Evolutionary conservation across 2,329 filamentous ascomycete species (phyloP).

Genomic region (Chrysoporthe puriensis): DNA sequence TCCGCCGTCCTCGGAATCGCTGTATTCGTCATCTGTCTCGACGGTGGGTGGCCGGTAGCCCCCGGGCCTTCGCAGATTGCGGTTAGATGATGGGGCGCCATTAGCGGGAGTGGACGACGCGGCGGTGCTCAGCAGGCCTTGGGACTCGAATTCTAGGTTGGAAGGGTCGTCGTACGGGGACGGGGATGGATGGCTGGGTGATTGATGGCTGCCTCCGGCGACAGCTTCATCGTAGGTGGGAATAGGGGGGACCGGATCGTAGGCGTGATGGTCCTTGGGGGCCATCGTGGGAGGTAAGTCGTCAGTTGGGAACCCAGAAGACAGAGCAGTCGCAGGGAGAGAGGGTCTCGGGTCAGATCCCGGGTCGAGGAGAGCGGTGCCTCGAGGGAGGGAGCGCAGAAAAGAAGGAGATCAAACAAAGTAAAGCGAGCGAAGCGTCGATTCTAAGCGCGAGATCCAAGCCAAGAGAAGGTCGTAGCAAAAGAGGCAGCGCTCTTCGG

Average conservation of each 20-base stretch:
- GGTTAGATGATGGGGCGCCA: slow-evolving; percentile 31
- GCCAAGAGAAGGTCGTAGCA: slow-evolving; percentile 13
- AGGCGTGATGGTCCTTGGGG: slow-evolving; percentile 59
- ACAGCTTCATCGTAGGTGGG: slow-evolving; percentile 83
- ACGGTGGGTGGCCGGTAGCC: slow-evolving; percentile 83
- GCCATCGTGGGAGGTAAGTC: slow-evolving; percentile 36
- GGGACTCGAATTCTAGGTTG: slow-evolving; percentile 59
- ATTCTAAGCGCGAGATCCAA: neutral
- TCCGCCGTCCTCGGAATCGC: slow-evolving; percentile 48
- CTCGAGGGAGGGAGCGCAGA: neutral
- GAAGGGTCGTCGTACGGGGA: slow-evolving; percentile 62
- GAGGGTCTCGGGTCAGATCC: neutral
- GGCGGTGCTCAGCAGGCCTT: slow-evolving; percentile 70
- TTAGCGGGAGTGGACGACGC: slow-evolving; percentile 43
- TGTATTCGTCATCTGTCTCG: slow-evolving; percentile 72
- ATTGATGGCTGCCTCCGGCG: slow-evolving; percentile 59
- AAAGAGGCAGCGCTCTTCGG: slow-evolving; percentile 26
- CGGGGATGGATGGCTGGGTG: slow-evolving; percentile 46
- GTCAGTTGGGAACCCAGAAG: neutral
- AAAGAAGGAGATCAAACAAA: neutral
- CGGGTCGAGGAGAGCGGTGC: neutral
- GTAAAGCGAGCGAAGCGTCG: slow-evolving; percentile 4
- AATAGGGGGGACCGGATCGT: slow-evolving; percentile 72
- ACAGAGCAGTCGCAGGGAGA: neutral
- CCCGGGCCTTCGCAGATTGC: slow-evolving; percentile 45